phyloP scores from a whole-genome alignment of 1,284 basidiomycete genomes.

The Golubevia sp. region DNA sequence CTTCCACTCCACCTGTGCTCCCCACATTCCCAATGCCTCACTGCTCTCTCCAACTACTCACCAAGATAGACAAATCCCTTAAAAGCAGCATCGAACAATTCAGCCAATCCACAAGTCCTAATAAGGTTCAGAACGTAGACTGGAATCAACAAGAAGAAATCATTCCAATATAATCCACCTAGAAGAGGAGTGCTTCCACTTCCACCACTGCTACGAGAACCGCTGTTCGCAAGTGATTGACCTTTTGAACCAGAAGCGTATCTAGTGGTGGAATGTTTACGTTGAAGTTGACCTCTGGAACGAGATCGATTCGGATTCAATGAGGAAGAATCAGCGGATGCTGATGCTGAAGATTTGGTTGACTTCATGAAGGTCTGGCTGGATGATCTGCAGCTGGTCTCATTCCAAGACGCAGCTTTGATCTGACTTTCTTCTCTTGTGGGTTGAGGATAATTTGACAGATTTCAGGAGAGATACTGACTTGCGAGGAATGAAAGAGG shows the following conservation, averaged over 20 bases:
- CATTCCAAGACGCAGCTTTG: no score
- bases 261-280: not conserved
- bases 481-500: no score
- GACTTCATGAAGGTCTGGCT: no score
- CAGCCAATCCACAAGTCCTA: conserved; percentile 44
- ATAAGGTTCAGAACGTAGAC: conserved; percentile 45
- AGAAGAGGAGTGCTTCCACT: no score
- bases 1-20: conserved; percentile 1
- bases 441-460: no score
- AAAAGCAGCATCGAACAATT: conserved; percentile 45
- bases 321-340: not conserved
- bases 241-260: not conserved
- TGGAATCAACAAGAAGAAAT: conserved; percentile 46
- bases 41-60: conserved; percentile 7
- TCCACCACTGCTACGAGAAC: no score
- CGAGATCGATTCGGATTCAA: not conserved
- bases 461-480: no score
- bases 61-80: conserved; percentile 18
- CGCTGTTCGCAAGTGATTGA: not conserved
- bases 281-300: not conserved
- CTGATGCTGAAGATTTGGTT: no score
- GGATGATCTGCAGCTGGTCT: no score
- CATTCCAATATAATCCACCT: conserved; percentile 52
- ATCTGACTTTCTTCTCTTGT: no score
- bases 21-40: not conserved